phyloP scores from a whole-genome alignment of 2,329 filamentous ascomycete genomes.

The Fusarium miscanthi region DNA sequence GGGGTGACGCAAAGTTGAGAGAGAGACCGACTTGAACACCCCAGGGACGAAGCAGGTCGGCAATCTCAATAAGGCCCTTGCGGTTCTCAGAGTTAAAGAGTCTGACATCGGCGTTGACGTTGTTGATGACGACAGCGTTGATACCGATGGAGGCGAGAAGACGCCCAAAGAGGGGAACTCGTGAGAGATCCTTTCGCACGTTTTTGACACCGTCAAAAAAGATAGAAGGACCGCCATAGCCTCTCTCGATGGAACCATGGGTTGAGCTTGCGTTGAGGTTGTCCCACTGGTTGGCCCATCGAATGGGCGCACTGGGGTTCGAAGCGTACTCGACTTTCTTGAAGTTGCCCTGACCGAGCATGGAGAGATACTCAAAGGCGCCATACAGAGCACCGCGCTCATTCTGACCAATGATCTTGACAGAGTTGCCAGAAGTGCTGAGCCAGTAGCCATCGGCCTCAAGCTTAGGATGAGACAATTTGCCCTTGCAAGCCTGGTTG shows the following conservation, averaged over 20 bases:
- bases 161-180: slow-evolving; percentile 71
- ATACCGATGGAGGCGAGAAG: slow-evolving; percentile 73
- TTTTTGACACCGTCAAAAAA: slow-evolving; percentile 68
- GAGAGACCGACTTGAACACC: slow-evolving; percentile 74
- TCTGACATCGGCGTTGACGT: slow-evolving; percentile 75
- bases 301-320: slow-evolving; percentile 69
- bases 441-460: slow-evolving; percentile 72
- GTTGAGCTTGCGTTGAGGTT: slow-evolving; percentile 65
- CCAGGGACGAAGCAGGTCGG: slow-evolving; percentile 74
- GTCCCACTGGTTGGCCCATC: slow-evolving; percentile 81
- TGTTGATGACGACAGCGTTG: slow-evolving; percentile 76
- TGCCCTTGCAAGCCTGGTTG: slow-evolving; percentile 14
- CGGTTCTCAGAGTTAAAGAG: slow-evolving; percentile 67
- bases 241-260: slow-evolving; percentile 70
- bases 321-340: slow-evolving; percentile 58
- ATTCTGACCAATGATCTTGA: slow-evolving; percentile 72
- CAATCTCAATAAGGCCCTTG: slow-evolving; percentile 69
- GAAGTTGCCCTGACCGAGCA: slow-evolving; percentile 68
- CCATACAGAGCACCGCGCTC: slow-evolving; percentile 76
- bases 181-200: slow-evolving; percentile 68
- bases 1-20: slow-evolving; percentile 75
- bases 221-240: slow-evolving; percentile 74
- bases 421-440: slow-evolving; percentile 55
- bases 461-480: slow-evolving; percentile 48
- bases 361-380: slow-evolving; percentile 74